Evolutionary conservation across 495 filamentous ascomycete genomes (phyloP), one percentile per base, ranked within the genome.

Genomic region (Neurospora sp.): DNA sequence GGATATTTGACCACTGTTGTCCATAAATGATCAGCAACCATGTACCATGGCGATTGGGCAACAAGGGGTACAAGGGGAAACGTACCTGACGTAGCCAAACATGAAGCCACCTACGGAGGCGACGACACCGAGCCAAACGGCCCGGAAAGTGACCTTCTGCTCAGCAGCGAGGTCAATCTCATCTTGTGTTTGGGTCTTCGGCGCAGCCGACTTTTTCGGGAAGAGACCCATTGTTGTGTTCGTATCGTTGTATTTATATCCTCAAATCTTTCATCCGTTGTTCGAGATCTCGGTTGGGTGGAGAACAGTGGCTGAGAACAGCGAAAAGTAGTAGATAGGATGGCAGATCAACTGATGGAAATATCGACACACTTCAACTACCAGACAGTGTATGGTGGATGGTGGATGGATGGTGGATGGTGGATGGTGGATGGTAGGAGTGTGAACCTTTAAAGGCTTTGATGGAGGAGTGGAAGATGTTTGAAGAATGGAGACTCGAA

Each of bases 51-150:
- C 31, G 9, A 7, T 48, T 16, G 31, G 42, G 10, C 14, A 48
- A 46, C 38, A 69, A 69, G 14, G 69, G 59, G 37, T 35, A 71
- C 40, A 41, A 38, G 62, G n/a, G 66, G 2, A 54, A 75, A 72
- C 84, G 76, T 80, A 91, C 91, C 72, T 92, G 71, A 85, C 90
- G 80, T 93, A 93, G 74, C 92, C 92, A 75, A 93, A 93, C 81
- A 93, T 91, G 83, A 94, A 92, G 73, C 92, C 92, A 78, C 92
- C 92, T 84, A 94, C 92, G 27, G 90, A 86, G 71, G 87, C 85
- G 62, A 87, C 81, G 37, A 75, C 72, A 9, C 85, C 85, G 59
- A 87, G 77, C 42, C 83, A 77, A 71, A 81, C 46, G 12, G 86
- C 81, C 4, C 83, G 59, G 39, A 78, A 69, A 20, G 84, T 86